These are phyloP conservation scores for Dichotomocladium elegans DNA, from an alignment of 371 early-diverging fungal species.

Conservation along the genomic window DNA sequence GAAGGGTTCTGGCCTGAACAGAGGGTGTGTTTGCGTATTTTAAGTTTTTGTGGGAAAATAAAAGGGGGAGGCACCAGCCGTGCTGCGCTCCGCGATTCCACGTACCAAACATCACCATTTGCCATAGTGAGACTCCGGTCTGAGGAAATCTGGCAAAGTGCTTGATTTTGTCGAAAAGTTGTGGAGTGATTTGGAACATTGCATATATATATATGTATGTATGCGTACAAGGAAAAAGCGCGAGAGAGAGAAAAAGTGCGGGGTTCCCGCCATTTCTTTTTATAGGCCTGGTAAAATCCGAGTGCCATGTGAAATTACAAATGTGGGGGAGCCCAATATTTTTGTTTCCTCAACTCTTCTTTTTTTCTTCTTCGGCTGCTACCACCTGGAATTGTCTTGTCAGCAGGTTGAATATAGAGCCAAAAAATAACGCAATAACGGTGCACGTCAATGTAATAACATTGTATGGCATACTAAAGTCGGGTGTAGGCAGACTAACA, in stretches of 20 bases:
- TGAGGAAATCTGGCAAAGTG: conserved; percentile 80
- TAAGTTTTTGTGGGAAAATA: neutral
- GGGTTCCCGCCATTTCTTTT: conserved; percentile 8
- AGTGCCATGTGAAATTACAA: too few relatives aligned
- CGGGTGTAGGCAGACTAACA: conserved; percentile 89
- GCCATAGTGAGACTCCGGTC: conserved; percentile 86
- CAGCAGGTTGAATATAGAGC: conserved; percentile 83
- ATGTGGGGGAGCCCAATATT: too few relatives aligned
- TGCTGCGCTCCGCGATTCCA: too few relatives aligned
- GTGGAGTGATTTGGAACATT: conserved; percentile 49
- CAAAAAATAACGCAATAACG: conserved; percentile 92
- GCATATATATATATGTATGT: neutral
- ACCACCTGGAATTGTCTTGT: conserved; percentile 60
- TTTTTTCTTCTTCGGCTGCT: conserved; percentile 9
- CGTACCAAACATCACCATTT: conserved; percentile 92
- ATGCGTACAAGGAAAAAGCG: too few relatives aligned
- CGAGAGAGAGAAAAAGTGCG: neutral
- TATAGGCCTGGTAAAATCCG: too few relatives aligned
- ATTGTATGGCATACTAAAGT: conserved; percentile 98
- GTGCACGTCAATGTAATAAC: conserved; percentile 96
- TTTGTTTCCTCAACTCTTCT: conserved; percentile 1
- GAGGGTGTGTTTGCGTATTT: neutral
- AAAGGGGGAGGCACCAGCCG: neutral
- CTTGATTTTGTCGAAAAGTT: conserved; percentile 63
- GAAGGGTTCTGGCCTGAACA: conserved; percentile 68